These are phyloP conservation scores for Trifolium pratense DNA, from an alignment of 306 rosid species.

Conservation along the genomic window DNA sequence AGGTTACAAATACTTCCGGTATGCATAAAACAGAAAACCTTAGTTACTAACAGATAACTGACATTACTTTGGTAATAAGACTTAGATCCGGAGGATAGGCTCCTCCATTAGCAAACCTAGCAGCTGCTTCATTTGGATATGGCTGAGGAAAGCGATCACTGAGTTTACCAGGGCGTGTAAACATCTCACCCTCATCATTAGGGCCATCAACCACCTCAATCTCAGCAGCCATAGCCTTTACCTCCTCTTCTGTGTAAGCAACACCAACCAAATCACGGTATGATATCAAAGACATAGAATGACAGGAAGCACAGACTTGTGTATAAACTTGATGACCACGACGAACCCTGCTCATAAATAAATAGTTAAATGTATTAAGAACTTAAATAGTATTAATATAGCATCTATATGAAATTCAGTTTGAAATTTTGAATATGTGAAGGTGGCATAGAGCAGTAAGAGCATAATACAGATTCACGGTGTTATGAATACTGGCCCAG, in stretches of 20 bases:
- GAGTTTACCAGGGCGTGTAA: slow-evolving; percentile 97
- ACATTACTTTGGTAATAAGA: slow-evolving; percentile 88
- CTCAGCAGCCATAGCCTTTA: slow-evolving; percentile 97
- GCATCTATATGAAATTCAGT: neutral
- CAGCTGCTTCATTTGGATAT: slow-evolving; percentile 87
- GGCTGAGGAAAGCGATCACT: slow-evolving; percentile 96
- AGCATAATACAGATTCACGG: neutral
- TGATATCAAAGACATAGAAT: slow-evolving; percentile 92
- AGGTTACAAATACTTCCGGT: slow-evolving; percentile 27
- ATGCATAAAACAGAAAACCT: neutral
- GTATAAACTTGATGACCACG: slow-evolving; percentile 98
- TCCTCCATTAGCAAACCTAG: slow-evolving; percentile 99
- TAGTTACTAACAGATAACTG: slow-evolving; percentile 32
- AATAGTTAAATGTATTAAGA: slow-evolving; percentile 23
- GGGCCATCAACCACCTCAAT: slow-evolving; percentile 99
- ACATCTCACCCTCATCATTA: slow-evolving; percentile 99
- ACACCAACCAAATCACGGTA: slow-evolving; percentile 99
- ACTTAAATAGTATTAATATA: neutral
- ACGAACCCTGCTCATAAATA: slow-evolving; percentile 77
- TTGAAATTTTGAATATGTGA: neutral
- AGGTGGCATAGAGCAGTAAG: neutral
- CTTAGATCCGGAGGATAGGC: slow-evolving; percentile 98
- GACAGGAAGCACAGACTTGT: slow-evolving; percentile 97
- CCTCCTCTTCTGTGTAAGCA: slow-evolving; percentile 95
- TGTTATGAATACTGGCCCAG: neutral